These are phyloP conservation scores for Cicer yamashitae DNA, from an alignment of 306 rosid species.

Conservation along the genomic window DNA sequence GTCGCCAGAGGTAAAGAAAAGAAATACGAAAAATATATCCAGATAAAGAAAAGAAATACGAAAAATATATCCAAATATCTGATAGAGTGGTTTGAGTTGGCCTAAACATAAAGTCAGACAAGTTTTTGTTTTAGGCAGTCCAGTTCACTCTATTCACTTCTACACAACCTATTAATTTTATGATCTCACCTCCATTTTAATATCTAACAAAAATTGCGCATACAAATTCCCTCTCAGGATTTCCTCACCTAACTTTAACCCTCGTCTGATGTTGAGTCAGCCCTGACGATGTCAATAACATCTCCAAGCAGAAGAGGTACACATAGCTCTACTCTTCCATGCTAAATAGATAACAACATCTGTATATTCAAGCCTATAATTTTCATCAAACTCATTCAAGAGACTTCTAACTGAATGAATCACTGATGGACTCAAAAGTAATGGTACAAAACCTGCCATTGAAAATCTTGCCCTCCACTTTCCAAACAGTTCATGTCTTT, in stretches of 20 bases:
- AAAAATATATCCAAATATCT: not conserved
- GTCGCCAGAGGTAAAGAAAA: not conserved
- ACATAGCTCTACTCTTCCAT: conserved; percentile 74
- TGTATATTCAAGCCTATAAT: conserved; percentile 54
- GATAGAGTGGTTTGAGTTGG: not conserved
- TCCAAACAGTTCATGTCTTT: conserved; percentile 80
- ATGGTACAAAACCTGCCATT: conserved; percentile 78
- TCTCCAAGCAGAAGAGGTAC: conserved; percentile 83
- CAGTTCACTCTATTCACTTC: not conserved
- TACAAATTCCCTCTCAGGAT: not conserved
- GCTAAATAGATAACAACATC: conserved; percentile 72
- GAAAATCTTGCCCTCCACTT: conserved; percentile 83
- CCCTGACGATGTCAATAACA: conserved; percentile 30
- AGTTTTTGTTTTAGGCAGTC: not conserved
- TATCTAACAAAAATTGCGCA: not conserved
- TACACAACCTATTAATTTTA: not conserved
- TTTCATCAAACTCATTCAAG: conserved; percentile 57
- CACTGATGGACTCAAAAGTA: conserved; percentile 64
- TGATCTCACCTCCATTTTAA: not conserved
- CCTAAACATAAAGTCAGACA: not conserved
- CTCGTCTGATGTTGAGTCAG: not conserved
- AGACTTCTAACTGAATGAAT: conserved; percentile 46
- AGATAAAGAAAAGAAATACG: not conserved
- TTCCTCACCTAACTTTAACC: not conserved
- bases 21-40: not conserved